Evolutionary conservation across 441 rosid genomes (phyloP), one percentile per base, ranked within the genome.

Genomic region (Populus trichocarpa): DNA sequence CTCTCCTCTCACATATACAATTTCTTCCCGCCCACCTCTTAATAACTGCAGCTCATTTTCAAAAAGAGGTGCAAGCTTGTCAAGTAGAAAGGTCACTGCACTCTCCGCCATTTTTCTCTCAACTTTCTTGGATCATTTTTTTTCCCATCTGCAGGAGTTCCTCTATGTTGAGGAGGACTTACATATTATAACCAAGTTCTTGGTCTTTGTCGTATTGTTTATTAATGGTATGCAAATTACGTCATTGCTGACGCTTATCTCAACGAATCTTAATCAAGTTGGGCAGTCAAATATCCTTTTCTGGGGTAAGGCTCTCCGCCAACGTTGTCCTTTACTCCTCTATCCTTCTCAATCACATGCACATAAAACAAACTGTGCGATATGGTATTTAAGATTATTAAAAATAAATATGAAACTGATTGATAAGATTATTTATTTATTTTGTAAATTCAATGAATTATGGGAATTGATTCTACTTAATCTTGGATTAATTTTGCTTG

Each of bases 41-140:
- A 82, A 42, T 35, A 75, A 50, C 59, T 73, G 80, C 50, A 80
- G 57, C 81, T 76, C 84, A 1, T 77, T 77, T 2, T 74, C 76
- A 5, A 87, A 26, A 67, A 67, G 35, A 30, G 69, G 35, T 67
- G 35, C 36, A 12, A 67, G 84, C 71, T 81, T 79, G 35, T 74
- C 79, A 40, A 85, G 85, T 20, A 85, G 61, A 75, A 36, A 74
- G 59, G 59, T 75, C 18, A 87, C 88, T 40, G 86, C 80, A 78
- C 74, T 78, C 66, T 87, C 89, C 40, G 89, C 87, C 89, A 87
- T 86, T 69, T 22, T 25, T 22, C 33, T 36, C 67, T 36, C 40
- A 23, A 11, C 18, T 70, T 38, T 22, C 16, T 23, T 42, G 33
- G 22, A 67, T 28, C 12, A 67, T 13, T 28, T 14, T 23, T 5